Evolutionary conservation across 345 rosid species (phyloP), one percentile per base, ranked within the genome.

Genomic region (Triadica sebifera): DNA sequence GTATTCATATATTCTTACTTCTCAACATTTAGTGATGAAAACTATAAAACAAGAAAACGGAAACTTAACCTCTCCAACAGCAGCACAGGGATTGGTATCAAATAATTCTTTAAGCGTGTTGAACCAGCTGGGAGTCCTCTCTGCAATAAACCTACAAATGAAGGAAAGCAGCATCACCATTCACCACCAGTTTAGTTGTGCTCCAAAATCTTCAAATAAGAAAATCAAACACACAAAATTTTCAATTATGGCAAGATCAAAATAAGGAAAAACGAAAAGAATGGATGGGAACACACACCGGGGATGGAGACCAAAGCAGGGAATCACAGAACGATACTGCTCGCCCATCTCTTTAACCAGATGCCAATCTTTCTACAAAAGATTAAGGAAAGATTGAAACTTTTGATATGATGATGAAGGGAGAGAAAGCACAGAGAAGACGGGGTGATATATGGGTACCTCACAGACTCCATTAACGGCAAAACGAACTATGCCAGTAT

Each of bases 301-400:
- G 29, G 99, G 99, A 81, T 95, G 99, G 24, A 95, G 85, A 3
- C 97, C 98, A 75, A 88, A 95, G 84, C 93, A 91, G n/a, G 98
- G 99, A 63, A 91, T 77, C 49, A 87, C 90, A 84, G 86, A 88
- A 70, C 94, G 85, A 78, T 89, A 84, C 15, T 70, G 80, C 4
- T 73, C 86, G 1, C 89, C 85, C 94, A 95, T 87, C 49, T 90
- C 89, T 84, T 84, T 90, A 57, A 91, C 98, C 85, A 88, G 56
- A 69, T 81, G 65, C 99, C 98, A 95, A 77, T 95, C 98, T 77
- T 89, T 87, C 96, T 92, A 69, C 69, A 79, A 39, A 49, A 10
- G 34, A 38, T 15, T 20, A n/a, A 11, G 0, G 9, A 53, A 58
- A 47, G 25, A 10, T 56, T 22, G 13, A 25, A 20, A 74, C 8